Conservation (phyloP, 345 rosid species). For the Litchi chinensis region DNA sequence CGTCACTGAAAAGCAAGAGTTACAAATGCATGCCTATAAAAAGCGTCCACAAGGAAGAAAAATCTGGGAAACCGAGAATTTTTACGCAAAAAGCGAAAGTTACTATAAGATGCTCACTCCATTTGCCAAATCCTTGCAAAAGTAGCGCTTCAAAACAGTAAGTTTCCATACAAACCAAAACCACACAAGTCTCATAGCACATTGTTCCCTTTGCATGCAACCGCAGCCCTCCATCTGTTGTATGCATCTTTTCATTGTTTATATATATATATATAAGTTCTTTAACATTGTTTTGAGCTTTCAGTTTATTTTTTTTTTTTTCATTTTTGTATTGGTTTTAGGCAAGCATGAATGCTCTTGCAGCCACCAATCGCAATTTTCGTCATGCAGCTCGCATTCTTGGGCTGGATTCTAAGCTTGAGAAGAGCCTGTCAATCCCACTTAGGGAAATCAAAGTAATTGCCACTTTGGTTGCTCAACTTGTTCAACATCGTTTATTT, state of each 20-base stretch:
- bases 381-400: conserved; percentile 59
- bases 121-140: background rate
- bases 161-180: background rate
- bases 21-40: no score
- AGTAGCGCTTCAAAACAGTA: background rate
- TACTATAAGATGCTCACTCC: background rate
- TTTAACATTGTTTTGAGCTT: background rate
- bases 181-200: background rate
- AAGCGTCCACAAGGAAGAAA: background rate
- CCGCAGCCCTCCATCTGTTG: background rate
- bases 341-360: conserved; percentile 51
- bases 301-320: background rate
- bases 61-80: background rate
- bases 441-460: conserved; percentile 62
- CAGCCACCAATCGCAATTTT: conserved; percentile 66
- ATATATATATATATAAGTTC: background rate
- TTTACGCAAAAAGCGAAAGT: background rate
- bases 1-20: background rate
- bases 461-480: background rate
- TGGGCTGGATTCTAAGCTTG: conserved; percentile 62
- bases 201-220: background rate
- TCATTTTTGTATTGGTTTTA: background rate
- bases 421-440: conserved; percentile 59
- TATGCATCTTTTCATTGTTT: background rate
- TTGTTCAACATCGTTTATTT: background rate